Conservation (phyloP, 2,329 filamentous ascomycete species). For the Venturiaceae sp. region DNA sequence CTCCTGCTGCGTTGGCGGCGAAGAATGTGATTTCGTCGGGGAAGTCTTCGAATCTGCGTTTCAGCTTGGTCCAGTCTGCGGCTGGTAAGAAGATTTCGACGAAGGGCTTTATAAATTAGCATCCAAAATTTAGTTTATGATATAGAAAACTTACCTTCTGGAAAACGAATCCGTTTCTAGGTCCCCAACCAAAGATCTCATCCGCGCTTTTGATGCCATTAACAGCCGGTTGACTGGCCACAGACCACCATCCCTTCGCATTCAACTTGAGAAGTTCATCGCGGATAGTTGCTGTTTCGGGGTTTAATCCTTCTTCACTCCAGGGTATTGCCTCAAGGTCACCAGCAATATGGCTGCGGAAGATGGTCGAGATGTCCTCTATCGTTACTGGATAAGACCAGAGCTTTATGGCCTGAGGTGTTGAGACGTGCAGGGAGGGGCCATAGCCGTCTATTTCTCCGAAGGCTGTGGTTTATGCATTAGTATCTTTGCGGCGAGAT, state of each 20-base stretch:
- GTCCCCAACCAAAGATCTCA: slow-evolving; percentile 84
- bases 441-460: slow-evolving; percentile 98
- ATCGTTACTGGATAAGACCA: slow-evolving; percentile 70
- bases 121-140: not conserved
- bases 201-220: slow-evolving; percentile 74
- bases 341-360: slow-evolving; percentile 71
- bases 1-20: slow-evolving; percentile 68
- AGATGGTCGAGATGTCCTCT: slow-evolving; percentile 69
- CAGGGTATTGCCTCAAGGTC: slow-evolving; percentile 77
- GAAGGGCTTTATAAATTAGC: slow-evolving; percentile 47
- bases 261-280: slow-evolving; percentile 68
- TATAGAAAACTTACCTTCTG: slow-evolving; percentile 52
- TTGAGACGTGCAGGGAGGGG: slow-evolving; percentile 84
- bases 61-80: slow-evolving; percentile 60
- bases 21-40: slow-evolving; percentile 70
- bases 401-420: slow-evolving; percentile 69
- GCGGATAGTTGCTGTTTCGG: slow-evolving; percentile 77
- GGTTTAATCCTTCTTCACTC: slow-evolving; percentile 80
- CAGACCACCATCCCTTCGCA: slow-evolving; percentile 84
- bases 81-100: slow-evolving; percentile 87
- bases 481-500: not conserved
- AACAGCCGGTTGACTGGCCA: slow-evolving; percentile 89
- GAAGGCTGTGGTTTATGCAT: slow-evolving; percentile 51
- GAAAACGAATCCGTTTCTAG: slow-evolving; percentile 86
- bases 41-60: slow-evolving; percentile 53